Percentiles rank a stretch among this genome's conserved stretches.
Evolutionary conservation across 2,329 filamentous ascomycete species (phyloP).

Genomic region (Clonostachys sp.): DNA sequence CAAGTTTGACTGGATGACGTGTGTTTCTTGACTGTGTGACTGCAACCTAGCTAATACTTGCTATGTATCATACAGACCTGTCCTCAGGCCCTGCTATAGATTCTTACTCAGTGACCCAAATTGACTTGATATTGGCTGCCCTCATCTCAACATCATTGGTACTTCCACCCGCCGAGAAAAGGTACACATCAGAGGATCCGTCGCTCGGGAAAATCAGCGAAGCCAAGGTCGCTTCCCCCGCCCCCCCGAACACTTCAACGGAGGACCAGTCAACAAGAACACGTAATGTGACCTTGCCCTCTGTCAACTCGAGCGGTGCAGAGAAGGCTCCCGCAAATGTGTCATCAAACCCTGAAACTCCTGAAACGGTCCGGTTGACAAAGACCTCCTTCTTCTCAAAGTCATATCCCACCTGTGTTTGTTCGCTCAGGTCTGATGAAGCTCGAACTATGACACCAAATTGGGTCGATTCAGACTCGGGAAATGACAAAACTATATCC

Average conservation of each 20-base stretch:
- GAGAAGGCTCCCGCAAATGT: constrained; percentile 1
- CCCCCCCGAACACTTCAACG: constrained; percentile 3
- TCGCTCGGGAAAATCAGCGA: constrained; percentile 2
- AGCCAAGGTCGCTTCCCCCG: neutral
- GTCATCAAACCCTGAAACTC: constrained; percentile 1
- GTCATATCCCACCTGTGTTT: constrained; percentile 1
- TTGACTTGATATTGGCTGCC: neutral
- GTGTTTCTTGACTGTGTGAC: too few species aligned
- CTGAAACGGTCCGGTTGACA: constrained; percentile 2
- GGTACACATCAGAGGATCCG: neutral
- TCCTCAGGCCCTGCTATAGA: neutral
- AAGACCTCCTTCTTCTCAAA: constrained; percentile 1
- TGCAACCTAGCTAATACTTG: too few species aligned
- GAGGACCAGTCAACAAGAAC: constrained; percentile 4
- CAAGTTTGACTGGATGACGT: too few species aligned
- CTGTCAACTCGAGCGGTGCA: neutral
- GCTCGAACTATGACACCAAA: constrained; percentile 2
- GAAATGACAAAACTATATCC: constrained; percentile 1
- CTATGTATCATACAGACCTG: constrained; percentile 29
- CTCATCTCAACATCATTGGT: neutral
- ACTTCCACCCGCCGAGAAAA: constrained; percentile 1
- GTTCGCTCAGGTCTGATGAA: constrained; percentile 1
- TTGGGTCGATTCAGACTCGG: constrained; percentile 1
- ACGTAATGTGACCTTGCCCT: constrained; percentile 1
- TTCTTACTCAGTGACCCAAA: neutral